Evolutionary conservation across 2,329 filamentous ascomycete species (phyloP).

Genomic region (Colletotrichum salicis): DNA sequence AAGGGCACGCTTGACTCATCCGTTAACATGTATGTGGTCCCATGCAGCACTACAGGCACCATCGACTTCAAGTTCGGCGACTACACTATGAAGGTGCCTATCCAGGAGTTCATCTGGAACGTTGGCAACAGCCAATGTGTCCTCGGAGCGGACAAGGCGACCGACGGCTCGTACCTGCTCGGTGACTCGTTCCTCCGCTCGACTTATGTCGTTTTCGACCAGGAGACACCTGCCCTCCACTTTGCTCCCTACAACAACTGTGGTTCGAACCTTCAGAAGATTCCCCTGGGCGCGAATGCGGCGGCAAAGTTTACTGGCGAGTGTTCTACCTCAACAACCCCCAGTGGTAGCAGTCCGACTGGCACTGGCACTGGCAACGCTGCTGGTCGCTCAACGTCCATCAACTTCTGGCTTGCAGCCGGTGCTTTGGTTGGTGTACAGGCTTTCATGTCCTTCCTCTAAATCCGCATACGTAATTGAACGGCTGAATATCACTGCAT

Average conservation of each 20-base stretch:
- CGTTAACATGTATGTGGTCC: constrained; percentile 59
- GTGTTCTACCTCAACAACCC: constrained; percentile 30
- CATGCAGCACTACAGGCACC: constrained; percentile 54
- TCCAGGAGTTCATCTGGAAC: constrained; percentile 59
- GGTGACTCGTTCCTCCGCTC: constrained; percentile 58
- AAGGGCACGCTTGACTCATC: constrained; percentile 55
- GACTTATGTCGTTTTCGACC: constrained; percentile 52
- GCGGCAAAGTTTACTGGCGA: constrained; percentile 39
- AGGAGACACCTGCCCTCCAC: constrained; percentile 41
- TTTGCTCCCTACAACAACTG: constrained; percentile 42
- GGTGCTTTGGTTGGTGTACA: constrained; percentile 23
- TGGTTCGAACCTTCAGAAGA: constrained; percentile 39
- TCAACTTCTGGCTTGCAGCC: constrained; percentile 14
- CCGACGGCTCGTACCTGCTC: constrained; percentile 46
- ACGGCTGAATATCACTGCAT: constrained; percentile 28
- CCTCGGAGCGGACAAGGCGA: constrained; percentile 58
- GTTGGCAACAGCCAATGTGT: constrained; percentile 49
- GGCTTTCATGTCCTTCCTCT: constrained; percentile 26
- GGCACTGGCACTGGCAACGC: constrained; percentile 7
- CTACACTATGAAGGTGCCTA: constrained; percentile 54
- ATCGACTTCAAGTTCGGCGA: constrained; percentile 62
- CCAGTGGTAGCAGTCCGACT: not conserved
- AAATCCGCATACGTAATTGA: constrained; percentile 13
- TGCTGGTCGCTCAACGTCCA: constrained; percentile 24
- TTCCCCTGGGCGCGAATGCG: constrained; percentile 38